Evolutionary conservation across 805 yeast species (phyloP).

Genomic region (Yamadazyma tumulicola): DNA sequence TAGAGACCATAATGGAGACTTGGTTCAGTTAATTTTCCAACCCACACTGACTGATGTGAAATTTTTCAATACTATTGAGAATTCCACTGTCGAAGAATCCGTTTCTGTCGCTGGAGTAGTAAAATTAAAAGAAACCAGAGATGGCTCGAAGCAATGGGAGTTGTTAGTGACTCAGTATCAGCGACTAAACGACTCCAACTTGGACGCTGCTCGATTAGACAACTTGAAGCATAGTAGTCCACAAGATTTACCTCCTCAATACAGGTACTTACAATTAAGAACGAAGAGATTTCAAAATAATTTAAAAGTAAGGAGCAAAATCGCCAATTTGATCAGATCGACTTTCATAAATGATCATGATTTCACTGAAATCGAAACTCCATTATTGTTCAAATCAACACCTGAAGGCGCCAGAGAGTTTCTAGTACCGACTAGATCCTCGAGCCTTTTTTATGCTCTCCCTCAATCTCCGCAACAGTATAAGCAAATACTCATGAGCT

Average conservation of each 20-base stretch:
- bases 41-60: slow-evolving; percentile 41
- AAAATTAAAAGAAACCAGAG: slow-evolving; percentile 22
- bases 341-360: slow-evolving; percentile 32
- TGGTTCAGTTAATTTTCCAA: slow-evolving; percentile 46
- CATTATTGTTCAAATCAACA: slow-evolving; percentile 87
- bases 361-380: slow-evolving; percentile 89
- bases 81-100: slow-evolving; percentile 70
- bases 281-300: slow-evolving; percentile 53
- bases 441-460: slow-evolving; percentile 69
- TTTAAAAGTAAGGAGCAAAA: slow-evolving; percentile 52
- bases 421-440: slow-evolving; percentile 80
- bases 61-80: slow-evolving; percentile 36
- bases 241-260: slow-evolving; percentile 69
- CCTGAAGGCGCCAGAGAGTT: slow-evolving; percentile 99
- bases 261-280: slow-evolving; percentile 78
- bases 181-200: slow-evolving; percentile 59
- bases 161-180: slow-evolving; percentile 49
- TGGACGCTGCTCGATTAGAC: slow-evolving; percentile 66
- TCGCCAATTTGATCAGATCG: slow-evolving; percentile 46
- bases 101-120: slow-evolving; percentile 61
- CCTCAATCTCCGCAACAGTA: slow-evolving; percentile 99
- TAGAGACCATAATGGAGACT: slow-evolving; percentile 69
- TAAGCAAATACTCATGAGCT: slow-evolving; percentile 90
- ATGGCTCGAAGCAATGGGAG: slow-evolving; percentile 46
- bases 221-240: slow-evolving; percentile 49